Evolutionary conservation across 2,329 filamentous ascomycete genomes (phyloP).

Genomic region (Stemphylium vesicarium): DNA sequence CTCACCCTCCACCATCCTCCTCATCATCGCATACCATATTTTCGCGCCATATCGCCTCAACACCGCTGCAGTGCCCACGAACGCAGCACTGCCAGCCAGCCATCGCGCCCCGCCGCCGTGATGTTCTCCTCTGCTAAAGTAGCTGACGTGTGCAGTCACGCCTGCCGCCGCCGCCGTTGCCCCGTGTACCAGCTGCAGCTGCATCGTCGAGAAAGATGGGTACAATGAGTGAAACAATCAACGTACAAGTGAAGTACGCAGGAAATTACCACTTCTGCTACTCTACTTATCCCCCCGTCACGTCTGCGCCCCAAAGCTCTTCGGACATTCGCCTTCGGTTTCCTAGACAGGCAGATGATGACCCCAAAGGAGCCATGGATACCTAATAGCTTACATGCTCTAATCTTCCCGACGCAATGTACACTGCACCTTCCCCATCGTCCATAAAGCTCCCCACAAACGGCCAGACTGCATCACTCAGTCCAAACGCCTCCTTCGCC

Average conservation of each 20-base stretch:
- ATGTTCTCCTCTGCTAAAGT: background rate
- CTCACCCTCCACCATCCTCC: no score
- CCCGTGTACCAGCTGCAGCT: background rate
- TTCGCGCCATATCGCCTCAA: no score
- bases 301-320: background rate
- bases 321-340: conserved; percentile 1
- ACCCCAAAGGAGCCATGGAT: background rate
- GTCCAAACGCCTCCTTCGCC: background rate
- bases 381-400: background rate
- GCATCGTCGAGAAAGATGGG: background rate
- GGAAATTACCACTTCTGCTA: background rate
- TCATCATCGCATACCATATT: no score
- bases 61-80: no score
- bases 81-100: background rate
- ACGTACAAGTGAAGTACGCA: no score
- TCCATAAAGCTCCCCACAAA: background rate
- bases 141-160: background rate
- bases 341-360: background rate
- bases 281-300: background rate
- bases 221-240: background rate
- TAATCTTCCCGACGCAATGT: no score
- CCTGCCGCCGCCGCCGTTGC: background rate
- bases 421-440: background rate
- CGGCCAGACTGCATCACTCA: background rate
- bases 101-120: background rate